Conservation (phyloP, 78 protist species). For the Guillardia theta region DNA sequence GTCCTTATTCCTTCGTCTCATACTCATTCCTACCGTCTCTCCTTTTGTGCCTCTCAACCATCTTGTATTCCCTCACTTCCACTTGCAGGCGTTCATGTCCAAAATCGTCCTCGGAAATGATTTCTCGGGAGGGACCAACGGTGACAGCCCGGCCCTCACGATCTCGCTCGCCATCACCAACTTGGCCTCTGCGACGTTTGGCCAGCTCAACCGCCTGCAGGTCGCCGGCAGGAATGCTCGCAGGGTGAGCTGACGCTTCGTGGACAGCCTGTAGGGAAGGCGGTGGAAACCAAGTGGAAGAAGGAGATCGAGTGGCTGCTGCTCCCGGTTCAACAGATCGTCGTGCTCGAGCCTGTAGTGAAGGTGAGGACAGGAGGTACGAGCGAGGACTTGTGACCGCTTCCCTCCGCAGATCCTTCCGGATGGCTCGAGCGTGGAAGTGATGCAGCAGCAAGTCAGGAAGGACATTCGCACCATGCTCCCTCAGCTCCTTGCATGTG, state of each 20-base stretch:
- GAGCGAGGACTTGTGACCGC: not conserved
- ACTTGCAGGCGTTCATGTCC: no score
- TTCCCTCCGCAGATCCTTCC: not conserved
- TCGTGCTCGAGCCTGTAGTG: not conserved
- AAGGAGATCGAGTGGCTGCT: not conserved
- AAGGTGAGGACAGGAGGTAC: no score
- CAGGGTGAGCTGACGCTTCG: not conserved
- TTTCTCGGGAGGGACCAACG: not conserved
- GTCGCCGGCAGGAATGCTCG: not conserved
- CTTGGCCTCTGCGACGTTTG: not conserved
- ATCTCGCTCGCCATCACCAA: not conserved
- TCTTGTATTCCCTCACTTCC: no score
- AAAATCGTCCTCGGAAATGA: constrained; percentile 2
- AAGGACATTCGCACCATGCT: not conserved
- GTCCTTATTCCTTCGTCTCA: no score
- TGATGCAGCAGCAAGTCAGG: not conserved
- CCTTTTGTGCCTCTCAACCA: no score
- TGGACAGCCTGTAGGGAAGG: not conserved
- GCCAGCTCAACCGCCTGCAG: not conserved
- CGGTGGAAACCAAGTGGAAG: not conserved
- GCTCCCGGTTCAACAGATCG: not conserved
- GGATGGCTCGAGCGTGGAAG: not conserved
- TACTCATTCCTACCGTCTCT: no score
- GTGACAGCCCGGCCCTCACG: not conserved
- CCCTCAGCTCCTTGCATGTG: not conserved